Percentiles rank a stretch among this genome's conserved stretches.
Evolutionary conservation across 2,329 filamentous ascomycete genomes (phyloP).

Genomic region (Meredithiella fracta): DNA sequence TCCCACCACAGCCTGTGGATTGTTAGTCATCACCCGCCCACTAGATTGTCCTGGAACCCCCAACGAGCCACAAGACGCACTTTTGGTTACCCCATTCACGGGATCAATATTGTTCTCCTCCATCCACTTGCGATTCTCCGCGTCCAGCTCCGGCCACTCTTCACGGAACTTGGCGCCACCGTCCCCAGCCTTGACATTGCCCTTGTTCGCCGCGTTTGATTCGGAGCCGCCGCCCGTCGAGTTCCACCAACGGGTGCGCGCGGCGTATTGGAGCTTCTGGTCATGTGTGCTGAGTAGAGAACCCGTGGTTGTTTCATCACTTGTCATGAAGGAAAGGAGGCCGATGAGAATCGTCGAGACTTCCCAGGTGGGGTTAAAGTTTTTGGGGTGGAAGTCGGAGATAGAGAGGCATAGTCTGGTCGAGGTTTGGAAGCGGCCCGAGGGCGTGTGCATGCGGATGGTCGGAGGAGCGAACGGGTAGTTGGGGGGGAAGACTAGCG

Average conservation of each 20-base stretch:
- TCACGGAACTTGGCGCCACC: slow-evolving; percentile 76
- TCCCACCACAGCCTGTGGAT: slow-evolving; percentile 59
- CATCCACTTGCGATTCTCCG: slow-evolving; percentile 88
- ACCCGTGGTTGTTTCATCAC: slow-evolving; percentile 95
- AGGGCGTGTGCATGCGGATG: slow-evolving; percentile 97
- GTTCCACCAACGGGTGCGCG: slow-evolving; percentile 86
- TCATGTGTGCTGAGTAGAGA: slow-evolving; percentile 60
- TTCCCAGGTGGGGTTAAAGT: slow-evolving; percentile 97
- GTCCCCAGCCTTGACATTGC: slow-evolving; percentile 80
- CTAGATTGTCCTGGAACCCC: slow-evolving; percentile 27
- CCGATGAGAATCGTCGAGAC: slow-evolving; percentile 93
- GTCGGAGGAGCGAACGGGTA: slow-evolving; percentile 95
- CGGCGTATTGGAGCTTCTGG: slow-evolving; percentile 64
- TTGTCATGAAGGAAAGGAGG: slow-evolving; percentile 92
- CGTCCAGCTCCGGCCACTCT: slow-evolving; percentile 81
- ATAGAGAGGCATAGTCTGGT: slow-evolving; percentile 89
- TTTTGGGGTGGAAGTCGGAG: slow-evolving; percentile 93
- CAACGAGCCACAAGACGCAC: slow-evolving; percentile 20
- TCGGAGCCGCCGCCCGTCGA: slow-evolving; percentile 74
- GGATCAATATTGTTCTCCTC: slow-evolving; percentile 64
- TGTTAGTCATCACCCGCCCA: slow-evolving; percentile 16
- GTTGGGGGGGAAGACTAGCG: slow-evolving; percentile 83
- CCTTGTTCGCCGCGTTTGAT: slow-evolving; percentile 40
- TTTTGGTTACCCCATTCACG: slow-evolving; percentile 47
- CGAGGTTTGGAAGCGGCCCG: slow-evolving; percentile 84